A percentile compares a stretch with the other conserved stretches of the same genome.
These are phyloP conservation scores for Colletotrichum tropicicola DNA, from an alignment of 2,329 filamentous ascomycete species.

Conservation along the genomic window DNA sequence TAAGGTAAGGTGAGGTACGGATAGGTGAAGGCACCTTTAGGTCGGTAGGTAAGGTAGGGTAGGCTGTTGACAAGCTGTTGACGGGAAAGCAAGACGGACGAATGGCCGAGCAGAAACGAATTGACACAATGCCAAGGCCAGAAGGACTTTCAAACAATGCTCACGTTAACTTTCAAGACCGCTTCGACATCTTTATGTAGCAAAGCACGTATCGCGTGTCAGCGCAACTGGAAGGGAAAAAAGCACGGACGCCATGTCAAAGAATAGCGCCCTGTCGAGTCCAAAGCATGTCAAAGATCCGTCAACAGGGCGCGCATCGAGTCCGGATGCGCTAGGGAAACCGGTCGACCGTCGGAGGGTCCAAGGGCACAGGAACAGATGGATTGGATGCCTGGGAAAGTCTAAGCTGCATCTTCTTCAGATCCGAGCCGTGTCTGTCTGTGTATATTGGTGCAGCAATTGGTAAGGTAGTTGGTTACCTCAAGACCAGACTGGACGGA, in stretches of 20 bases:
- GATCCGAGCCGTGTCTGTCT: not conserved
- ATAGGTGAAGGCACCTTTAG: no score
- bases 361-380: not conserved
- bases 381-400: not conserved
- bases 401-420: not conserved
- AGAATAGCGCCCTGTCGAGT: not conserved
- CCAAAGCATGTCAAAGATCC: slow-evolving; percentile 18
- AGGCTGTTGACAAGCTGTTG: no score
- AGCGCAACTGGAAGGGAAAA: not conserved
- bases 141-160: slow-evolving; percentile 10
- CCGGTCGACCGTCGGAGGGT: not conserved
- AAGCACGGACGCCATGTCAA: slow-evolving; percentile 4
- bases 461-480: no score
- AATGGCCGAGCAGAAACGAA: not conserved
- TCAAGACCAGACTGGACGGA: not conserved
- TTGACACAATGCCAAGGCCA: slow-evolving; percentile 24
- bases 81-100: no score
- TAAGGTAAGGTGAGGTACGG: no score
- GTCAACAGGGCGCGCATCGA: slow-evolving; percentile 13
- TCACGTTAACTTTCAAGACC: not conserved
- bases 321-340: not conserved
- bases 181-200: not conserved
- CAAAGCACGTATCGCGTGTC: not conserved
- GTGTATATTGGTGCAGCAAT: no score
- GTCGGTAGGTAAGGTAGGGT: no score